Conservation (phyloP, 1,284 basidiomycete genomes). For the Fomitopsis palustris region DNA sequence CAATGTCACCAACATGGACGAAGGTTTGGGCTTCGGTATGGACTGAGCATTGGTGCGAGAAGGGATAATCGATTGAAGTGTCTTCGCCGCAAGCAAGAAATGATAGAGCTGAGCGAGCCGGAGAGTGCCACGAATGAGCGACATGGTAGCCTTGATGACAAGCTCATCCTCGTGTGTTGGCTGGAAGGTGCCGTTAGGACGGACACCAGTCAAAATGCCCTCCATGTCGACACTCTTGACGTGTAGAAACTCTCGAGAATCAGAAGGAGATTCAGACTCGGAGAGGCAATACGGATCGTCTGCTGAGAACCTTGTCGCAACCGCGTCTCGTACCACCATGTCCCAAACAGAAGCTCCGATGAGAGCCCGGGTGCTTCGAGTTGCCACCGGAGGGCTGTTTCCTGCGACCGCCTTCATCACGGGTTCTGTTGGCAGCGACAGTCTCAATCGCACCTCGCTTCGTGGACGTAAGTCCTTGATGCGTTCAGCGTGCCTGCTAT, state of each 20-base stretch:
- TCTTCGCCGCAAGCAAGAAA: slow-evolving; percentile 60
- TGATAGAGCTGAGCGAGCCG: slow-evolving; percentile 73
- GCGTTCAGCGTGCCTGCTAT: slow-evolving; percentile 41
- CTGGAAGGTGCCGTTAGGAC: slow-evolving; percentile 4
- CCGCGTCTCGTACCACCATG: slow-evolving; percentile 50
- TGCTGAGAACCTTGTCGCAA: slow-evolving; percentile 59
- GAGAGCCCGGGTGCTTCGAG: slow-evolving; percentile 30
- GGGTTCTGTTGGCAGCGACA: slow-evolving; percentile 61
- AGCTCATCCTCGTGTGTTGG: slow-evolving; percentile 20
- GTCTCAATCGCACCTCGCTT: slow-evolving; percentile 43
- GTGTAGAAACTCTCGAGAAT: slow-evolving; percentile 46
- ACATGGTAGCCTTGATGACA: slow-evolving; percentile 16
- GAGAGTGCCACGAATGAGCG: slow-evolving; percentile 17
- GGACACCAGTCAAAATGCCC: slow-evolving; percentile 32
- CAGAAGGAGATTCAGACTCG: slow-evolving; percentile 39
- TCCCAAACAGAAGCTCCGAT: slow-evolving; percentile 44
- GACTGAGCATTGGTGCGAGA: not conserved
- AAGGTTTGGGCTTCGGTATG: not conserved
- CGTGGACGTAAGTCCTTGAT: slow-evolving; percentile 38
- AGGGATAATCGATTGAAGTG: slow-evolving; percentile 44
- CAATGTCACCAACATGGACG: slow-evolving; percentile 24
- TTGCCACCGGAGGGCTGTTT: slow-evolving; percentile 26
- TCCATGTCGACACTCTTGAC: slow-evolving; percentile 38
- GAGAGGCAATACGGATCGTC: slow-evolving; percentile 57
- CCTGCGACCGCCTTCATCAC: slow-evolving; percentile 46